phyloP scores from a whole-genome alignment of 176 grass and related monocot genomes.

The Panicum miliaceum region DNA sequence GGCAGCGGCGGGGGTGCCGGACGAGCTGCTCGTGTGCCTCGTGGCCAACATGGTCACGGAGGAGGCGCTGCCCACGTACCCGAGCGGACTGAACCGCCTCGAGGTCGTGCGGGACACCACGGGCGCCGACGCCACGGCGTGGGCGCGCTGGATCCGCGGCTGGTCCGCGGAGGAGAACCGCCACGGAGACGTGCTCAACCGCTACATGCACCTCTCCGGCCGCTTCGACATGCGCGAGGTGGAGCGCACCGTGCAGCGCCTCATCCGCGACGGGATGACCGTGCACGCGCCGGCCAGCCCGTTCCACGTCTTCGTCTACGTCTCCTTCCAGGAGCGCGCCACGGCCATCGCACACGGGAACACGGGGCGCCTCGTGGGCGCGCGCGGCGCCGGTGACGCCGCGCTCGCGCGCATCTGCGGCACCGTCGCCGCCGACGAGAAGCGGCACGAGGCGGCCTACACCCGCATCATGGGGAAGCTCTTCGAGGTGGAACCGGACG shows the following conservation, averaged over 20 bases:
- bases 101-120: constrained; percentile 59
- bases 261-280: constrained; percentile 61
- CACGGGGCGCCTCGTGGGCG: constrained; percentile 52
- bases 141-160: constrained; percentile 78
- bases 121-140: constrained; percentile 61
- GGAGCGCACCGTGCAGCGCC: constrained; percentile 76
- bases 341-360: constrained; percentile 70
- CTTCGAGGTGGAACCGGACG: constrained; percentile 57
- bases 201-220: constrained; percentile 85
- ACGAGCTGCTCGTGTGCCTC: constrained; percentile 63
- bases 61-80: constrained; percentile 81
- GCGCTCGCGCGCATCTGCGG: constrained; percentile 60
- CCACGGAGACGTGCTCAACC: constrained; percentile 80
- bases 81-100: constrained; percentile 60
- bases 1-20: constrained; percentile 39
- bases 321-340: constrained; percentile 77
- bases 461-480: constrained; percentile 52
- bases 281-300: constrained; percentile 48
- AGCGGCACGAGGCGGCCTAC: constrained; percentile 74
- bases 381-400: constrained; percentile 38
- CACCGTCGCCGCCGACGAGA: constrained; percentile 67
- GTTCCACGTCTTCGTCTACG: constrained; percentile 64
- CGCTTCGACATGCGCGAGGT: constrained; percentile 76
- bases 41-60: constrained; percentile 75
- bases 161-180: constrained; percentile 97